Percentiles rank a stretch among this genome's conserved stretches.
These are phyloP conservation scores for Adenanthera pavonina DNA, from an alignment of 306 rosid species.

Conservation along the genomic window DNA sequence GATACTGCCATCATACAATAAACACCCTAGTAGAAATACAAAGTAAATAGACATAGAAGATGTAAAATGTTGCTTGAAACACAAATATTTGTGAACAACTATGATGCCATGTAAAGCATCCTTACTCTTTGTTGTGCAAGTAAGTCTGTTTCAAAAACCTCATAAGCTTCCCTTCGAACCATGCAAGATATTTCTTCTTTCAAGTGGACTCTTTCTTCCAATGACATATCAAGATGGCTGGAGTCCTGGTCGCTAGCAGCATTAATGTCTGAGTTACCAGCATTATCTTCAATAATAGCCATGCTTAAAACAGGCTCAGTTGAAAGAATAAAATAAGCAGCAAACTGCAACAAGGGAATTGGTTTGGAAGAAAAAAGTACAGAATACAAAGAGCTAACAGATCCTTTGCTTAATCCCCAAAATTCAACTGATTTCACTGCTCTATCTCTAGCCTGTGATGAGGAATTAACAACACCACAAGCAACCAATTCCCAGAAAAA, in stretches of 20 bases:
- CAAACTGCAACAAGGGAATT: slow-evolving; percentile 72
- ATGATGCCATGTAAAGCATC: slow-evolving; percentile 30
- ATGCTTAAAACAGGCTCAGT: slow-evolving; percentile 68
- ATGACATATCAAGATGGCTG: slow-evolving; percentile 54
- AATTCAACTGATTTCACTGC: slow-evolving; percentile 92
- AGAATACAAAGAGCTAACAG: slow-evolving; percentile 83
- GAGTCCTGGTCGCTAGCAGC: slow-evolving; percentile 58
- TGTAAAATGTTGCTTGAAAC: slow-evolving; percentile 4
- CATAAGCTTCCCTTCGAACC: slow-evolving; percentile 70
- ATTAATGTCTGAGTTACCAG: slow-evolving; percentile 51
- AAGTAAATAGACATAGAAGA: slow-evolving; percentile 32
- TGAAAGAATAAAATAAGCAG: slow-evolving; percentile 81
- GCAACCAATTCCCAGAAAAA: slow-evolving; percentile 89
- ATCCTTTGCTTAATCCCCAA: slow-evolving; percentile 94
- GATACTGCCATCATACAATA: slow-evolving; percentile 2
- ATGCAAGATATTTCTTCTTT: slow-evolving; percentile 73
- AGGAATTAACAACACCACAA: slow-evolving; percentile 68
- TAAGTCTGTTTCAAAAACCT: slow-evolving; percentile 72
- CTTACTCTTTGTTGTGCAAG: slow-evolving; percentile 75
- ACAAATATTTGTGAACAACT: slow-evolving; percentile 23
- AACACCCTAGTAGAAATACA: slow-evolving; percentile 5
- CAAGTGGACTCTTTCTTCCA: slow-evolving; percentile 63
- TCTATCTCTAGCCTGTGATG: slow-evolving; percentile 76
- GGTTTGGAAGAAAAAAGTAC: slow-evolving; percentile 82
- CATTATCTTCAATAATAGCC: slow-evolving; percentile 69